phyloP scores from a whole-genome alignment of 352 stramenopile genomes.

The Peronospora belbahrii region DNA sequence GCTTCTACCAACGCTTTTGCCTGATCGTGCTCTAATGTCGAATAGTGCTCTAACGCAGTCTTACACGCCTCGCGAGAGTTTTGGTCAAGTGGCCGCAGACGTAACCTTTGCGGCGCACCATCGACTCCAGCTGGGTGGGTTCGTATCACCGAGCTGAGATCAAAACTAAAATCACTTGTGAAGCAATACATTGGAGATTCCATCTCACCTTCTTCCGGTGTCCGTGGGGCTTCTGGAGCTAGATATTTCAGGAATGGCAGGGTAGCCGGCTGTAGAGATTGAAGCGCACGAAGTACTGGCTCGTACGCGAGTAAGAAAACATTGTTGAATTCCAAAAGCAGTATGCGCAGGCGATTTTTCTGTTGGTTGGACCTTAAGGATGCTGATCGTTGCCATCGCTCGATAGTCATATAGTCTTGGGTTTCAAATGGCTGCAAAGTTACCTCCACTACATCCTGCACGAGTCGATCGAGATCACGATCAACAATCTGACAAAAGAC shows the following conservation, averaged over 20 bases:
- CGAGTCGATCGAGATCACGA: conserved; percentile 19
- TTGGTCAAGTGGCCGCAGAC: conserved; percentile 13
- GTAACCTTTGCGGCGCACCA: conserved; percentile 3
- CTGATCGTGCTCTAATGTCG: conserved; percentile 47
- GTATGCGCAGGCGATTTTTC: conserved; percentile 9
- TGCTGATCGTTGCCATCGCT: conserved; percentile 9
- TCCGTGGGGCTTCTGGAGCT: conserved; percentile 10
- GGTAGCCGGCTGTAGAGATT: conserved; percentile 17
- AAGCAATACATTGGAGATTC: conserved; percentile 29
- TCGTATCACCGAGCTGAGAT: conserved; percentile 21
- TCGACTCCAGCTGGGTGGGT: conserved; percentile 1
- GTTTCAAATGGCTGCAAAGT: conserved; percentile 31
- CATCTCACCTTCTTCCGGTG: conserved; percentile 11
- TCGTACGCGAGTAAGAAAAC: conserved; percentile 46
- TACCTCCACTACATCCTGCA: conserved; percentile 25
- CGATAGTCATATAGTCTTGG: conserved; percentile 19
- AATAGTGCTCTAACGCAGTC: conserved; percentile 16
- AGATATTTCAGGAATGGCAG: conserved; percentile 38
- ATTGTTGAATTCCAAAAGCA: conserved; percentile 46
- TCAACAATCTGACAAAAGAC: conserved; percentile 35
- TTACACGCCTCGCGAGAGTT: conserved; percentile 15
- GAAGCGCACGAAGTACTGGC: conserved; percentile 37
- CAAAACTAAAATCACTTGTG: conserved; percentile 19
- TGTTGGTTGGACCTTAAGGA: conserved; percentile 1
- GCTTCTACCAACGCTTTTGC: conserved; percentile 58